A percentile compares a stretch with the other conserved stretches of the same genome.
phyloP scores from a whole-genome alignment of 202 grass and related monocot genomes.

The Carex sylvatica region DNA sequence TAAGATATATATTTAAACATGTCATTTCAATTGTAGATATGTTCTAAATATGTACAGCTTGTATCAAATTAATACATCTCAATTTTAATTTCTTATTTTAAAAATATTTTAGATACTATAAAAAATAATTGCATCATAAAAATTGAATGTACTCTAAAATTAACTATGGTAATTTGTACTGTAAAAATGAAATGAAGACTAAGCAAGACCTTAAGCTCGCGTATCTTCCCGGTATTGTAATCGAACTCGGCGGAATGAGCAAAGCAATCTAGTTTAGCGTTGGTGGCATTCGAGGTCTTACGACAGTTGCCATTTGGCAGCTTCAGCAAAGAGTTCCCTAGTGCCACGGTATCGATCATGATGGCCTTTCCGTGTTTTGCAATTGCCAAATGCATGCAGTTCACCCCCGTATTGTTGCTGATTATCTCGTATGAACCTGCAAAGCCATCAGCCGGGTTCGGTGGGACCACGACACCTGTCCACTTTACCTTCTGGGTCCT shows the following conservation, averaged over 20 bases:
- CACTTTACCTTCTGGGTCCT: conserved; percentile 30
- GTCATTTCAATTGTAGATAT: no score
- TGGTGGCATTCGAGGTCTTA: conserved; percentile 29
- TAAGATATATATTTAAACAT: no score
- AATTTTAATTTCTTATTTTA: no score
- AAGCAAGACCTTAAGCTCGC: conserved; percentile 54
- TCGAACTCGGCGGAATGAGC: conserved; percentile 79
- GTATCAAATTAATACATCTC: no score
- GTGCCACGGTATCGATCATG: conserved; percentile 70
- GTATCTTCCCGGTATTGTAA: conserved; percentile 46
- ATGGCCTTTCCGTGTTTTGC: conserved; percentile 62
- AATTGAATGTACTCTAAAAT: no score
- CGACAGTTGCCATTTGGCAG: conserved; percentile 60
- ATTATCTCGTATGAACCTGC: conserved; percentile 59
- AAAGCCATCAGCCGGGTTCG: not conserved
- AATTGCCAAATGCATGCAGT: conserved; percentile 75
- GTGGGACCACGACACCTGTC: not conserved
- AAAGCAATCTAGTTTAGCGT: conserved; percentile 57
- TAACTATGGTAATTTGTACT: not conserved
- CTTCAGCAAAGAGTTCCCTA: conserved; percentile 44
- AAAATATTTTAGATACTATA: no score
- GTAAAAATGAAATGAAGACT: not conserved
- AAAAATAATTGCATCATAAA: no score
- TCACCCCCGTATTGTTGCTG: conserved; percentile 74
- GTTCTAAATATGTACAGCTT: no score